phyloP scores from a whole-genome alignment of 805 yeast genomes.

The Suhomyces xylopsoci region DNA sequence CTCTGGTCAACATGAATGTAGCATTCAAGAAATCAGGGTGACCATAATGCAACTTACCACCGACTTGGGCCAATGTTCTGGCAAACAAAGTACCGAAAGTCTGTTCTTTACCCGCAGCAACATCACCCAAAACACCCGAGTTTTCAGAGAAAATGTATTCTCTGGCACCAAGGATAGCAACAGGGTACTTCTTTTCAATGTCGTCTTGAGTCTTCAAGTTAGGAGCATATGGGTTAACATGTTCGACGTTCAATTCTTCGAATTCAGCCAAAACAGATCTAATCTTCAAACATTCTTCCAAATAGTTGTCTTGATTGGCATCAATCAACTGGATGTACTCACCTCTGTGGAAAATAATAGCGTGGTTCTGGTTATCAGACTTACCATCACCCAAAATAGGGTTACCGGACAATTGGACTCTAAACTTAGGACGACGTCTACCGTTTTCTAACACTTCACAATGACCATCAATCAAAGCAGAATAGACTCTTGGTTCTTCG shows the following conservation, averaged over 20 bases:
- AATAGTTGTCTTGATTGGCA: slow-evolving; percentile 83
- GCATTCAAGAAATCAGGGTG: slow-evolving; percentile 83
- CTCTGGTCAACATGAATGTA: slow-evolving; percentile 77
- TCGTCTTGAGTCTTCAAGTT: slow-evolving; percentile 57
- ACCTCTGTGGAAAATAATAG: slow-evolving; percentile 77
- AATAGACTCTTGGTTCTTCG: slow-evolving; percentile 68
- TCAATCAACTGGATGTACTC: slow-evolving; percentile 81
- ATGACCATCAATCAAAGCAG: slow-evolving; percentile 78
- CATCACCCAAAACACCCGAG: slow-evolving; percentile 82
- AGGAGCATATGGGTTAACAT: slow-evolving; percentile 79
- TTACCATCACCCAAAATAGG: slow-evolving; percentile 88
- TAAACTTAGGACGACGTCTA: slow-evolving; percentile 67
- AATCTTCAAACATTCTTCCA: slow-evolving; percentile 81
- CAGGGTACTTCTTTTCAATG: slow-evolving; percentile 52
- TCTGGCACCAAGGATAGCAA: slow-evolving; percentile 84
- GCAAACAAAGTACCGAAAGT: slow-evolving; percentile 84
- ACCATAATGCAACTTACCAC: slow-evolving; percentile 85
- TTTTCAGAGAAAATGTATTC: slow-evolving; percentile 85
- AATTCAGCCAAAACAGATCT: slow-evolving; percentile 80
- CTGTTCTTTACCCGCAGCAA: slow-evolving; percentile 89
- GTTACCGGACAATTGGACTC: slow-evolving; percentile 76
- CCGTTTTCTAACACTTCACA: slow-evolving; percentile 62
- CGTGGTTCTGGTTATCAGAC: slow-evolving; percentile 83
- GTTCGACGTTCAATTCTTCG: slow-evolving; percentile 73
- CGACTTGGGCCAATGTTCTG: slow-evolving; percentile 78